Evolutionary conservation across 2,329 filamentous ascomycete species (phyloP).

Genomic region (Fusarium sp.): DNA sequence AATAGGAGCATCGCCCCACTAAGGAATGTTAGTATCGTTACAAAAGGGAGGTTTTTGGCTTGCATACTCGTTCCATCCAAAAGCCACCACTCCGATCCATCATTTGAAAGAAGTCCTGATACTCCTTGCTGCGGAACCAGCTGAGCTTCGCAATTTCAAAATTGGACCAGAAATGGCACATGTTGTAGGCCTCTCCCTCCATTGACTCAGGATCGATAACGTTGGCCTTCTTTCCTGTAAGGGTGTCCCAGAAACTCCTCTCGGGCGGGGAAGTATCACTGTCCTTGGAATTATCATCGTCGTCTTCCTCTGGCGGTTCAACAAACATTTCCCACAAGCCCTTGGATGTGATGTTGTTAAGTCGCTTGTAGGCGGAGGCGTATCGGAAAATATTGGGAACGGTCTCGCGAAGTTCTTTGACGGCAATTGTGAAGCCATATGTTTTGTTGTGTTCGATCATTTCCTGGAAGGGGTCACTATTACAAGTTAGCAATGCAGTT

Average conservation of each 20-base stretch:
- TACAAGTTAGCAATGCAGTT: slow-evolving; percentile 22
- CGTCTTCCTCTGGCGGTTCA: slow-evolving; percentile 76
- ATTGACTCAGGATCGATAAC: slow-evolving; percentile 92
- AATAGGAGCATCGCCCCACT: slow-evolving; percentile 99
- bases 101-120: slow-evolving; percentile 98
- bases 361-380: slow-evolving; percentile 95
- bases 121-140: slow-evolving; percentile 97
- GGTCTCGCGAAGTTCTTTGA: slow-evolving; percentile 97
- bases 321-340: slow-evolving; percentile 99
- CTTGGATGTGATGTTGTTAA: slow-evolving; percentile 89
- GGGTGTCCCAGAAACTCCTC: slow-evolving; percentile 82
- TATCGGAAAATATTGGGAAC: slow-evolving; percentile 99
- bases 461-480: slow-evolving; percentile 90
- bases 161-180: slow-evolving; percentile 99
- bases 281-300: slow-evolving; percentile 73
- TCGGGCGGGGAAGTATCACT: slow-evolving; percentile 78
- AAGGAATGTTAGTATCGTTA: slow-evolving; percentile 44
- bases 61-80: slow-evolving; percentile 93
- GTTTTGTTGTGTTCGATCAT: slow-evolving; percentile 98
- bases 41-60: slow-evolving; percentile 13
- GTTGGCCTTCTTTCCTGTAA: slow-evolving; percentile 76
- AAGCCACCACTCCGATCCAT: slow-evolving; percentile 99
- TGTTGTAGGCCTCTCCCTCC: slow-evolving; percentile 99
- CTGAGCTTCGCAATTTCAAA: slow-evolving; percentile 96
- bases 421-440: slow-evolving; percentile 98